These are phyloP conservation scores for Suhomyces kilbournensis DNA, from an alignment of 805 yeast genomes.

Conservation along the genomic window DNA sequence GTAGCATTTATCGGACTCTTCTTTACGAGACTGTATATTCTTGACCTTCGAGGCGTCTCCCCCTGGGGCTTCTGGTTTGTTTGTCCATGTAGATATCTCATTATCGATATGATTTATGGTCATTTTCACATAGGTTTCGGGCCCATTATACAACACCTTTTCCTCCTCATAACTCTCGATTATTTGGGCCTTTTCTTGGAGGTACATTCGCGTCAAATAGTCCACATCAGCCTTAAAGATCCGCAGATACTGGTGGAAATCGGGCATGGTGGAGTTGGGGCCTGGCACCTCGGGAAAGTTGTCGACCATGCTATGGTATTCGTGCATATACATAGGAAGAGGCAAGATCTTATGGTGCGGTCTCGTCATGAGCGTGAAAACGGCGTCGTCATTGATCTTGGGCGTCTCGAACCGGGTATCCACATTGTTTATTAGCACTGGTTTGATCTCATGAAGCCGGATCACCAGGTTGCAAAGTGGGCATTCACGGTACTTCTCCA, in stretches of 20 bases:
- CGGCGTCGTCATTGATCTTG: constrained; percentile 49
- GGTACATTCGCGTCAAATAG: constrained; percentile 53
- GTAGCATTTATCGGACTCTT: constrained; percentile 38
- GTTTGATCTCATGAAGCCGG: constrained; percentile 55
- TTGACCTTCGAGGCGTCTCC: constrained; percentile 10
- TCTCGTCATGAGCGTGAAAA: constrained; percentile 61
- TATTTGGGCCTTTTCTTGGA: constrained; percentile 57
- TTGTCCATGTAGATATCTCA: constrained; percentile 39
- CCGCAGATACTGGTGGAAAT: constrained; percentile 51
- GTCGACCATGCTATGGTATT: constrained; percentile 24
- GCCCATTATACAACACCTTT: constrained; percentile 56
- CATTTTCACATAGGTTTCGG: constrained; percentile 48
- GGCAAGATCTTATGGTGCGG: constrained; percentile 48
- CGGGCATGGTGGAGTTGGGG: constrained; percentile 15
- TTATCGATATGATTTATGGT: constrained; percentile 57
- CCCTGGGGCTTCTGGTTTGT: constrained; percentile 16
- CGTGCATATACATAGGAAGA: constrained; percentile 38
- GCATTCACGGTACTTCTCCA: constrained; percentile 62
- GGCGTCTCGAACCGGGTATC: constrained; percentile 62
- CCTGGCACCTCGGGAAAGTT: constrained; percentile 56
- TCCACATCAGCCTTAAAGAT: constrained; percentile 62
- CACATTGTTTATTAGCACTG: constrained; percentile 52
- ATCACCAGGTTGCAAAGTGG: constrained; percentile 70
- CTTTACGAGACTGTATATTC: constrained; percentile 11
- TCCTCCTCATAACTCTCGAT: constrained; percentile 53